Evolutionary conservation across 2,329 filamentous ascomycete species (phyloP).

Genomic region (Hirsutella minnesotensis): DNA sequence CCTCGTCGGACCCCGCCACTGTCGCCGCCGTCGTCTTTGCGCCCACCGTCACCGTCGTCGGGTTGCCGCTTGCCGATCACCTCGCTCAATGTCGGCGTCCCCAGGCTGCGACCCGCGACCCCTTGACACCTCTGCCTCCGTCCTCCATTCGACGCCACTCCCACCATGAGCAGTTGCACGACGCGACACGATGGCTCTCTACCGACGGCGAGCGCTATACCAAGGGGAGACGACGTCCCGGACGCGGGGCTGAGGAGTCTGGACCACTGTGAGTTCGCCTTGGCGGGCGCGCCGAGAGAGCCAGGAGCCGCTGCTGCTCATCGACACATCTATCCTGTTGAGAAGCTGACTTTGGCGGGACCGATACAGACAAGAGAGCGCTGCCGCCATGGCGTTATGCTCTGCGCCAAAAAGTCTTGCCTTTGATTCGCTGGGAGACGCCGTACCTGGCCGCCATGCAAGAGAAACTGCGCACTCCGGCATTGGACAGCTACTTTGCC

Average conservation of each 20-base stretch:
- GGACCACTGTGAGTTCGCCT: slow-evolving; percentile 66
- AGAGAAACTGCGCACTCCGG: slow-evolving; percentile 63
- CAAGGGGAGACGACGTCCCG: slow-evolving; percentile 16
- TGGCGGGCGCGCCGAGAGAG: no score
- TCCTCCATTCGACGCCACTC: slow-evolving; percentile 5
- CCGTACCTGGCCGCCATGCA: slow-evolving; percentile 86
- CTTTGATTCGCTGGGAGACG: slow-evolving; percentile 87
- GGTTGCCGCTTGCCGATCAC: not conserved
- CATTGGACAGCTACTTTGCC: slow-evolving; percentile 92
- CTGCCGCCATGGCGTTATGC: slow-evolving; percentile 83
- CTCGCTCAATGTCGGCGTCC: slow-evolving; percentile 8
- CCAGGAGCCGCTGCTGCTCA: no score
- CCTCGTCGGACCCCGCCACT: not conserved
- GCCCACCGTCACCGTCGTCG: not conserved
- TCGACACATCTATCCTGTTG: no score
- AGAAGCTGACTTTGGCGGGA: not conserved
- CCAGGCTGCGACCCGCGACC: slow-evolving; percentile 4
- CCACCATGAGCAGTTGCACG: slow-evolving; percentile 18
- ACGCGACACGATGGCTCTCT: slow-evolving; percentile 18
- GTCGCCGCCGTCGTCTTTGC: not conserved
- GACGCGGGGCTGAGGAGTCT: slow-evolving; percentile 73
- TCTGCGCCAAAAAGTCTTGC: slow-evolving; percentile 70
- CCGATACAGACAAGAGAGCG: slow-evolving; percentile 57
- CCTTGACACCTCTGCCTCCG: slow-evolving; percentile 4
- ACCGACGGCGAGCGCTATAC: slow-evolving; percentile 9